Percentiles rank a stretch among this genome's conserved stretches.
These are phyloP conservation scores for Serendipita sp. DNA, from an alignment of 768 basidiomycete genomes.

Conservation along the genomic window DNA sequence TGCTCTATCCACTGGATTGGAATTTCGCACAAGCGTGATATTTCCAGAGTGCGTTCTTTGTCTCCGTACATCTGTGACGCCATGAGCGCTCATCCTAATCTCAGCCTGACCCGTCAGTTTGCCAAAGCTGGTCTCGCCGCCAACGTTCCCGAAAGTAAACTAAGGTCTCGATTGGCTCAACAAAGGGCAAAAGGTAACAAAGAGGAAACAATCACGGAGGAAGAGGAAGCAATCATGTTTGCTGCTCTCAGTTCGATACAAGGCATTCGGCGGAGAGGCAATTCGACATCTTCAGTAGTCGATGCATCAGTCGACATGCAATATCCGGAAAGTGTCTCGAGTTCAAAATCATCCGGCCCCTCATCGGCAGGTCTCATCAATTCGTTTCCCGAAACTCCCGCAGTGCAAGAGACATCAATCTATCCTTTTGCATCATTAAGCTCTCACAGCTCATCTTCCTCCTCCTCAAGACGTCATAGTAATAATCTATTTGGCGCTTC, in stretches of 20 bases:
- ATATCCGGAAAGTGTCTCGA: slow-evolving; percentile 1
- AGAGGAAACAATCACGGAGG: slow-evolving; percentile 51
- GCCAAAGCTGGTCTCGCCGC: slow-evolving; percentile 27
- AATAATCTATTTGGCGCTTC: slow-evolving; percentile 77
- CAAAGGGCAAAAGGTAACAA: slow-evolving; percentile 55
- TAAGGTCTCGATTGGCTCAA: slow-evolving; percentile 52
- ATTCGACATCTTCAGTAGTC: neutral
- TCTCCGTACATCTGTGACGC: slow-evolving; percentile 3
- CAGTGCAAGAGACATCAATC: slow-evolving; percentile 5
- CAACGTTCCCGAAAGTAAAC: slow-evolving; percentile 46
- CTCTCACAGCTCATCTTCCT: slow-evolving; percentile 9
- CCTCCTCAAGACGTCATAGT: slow-evolving; percentile 32
- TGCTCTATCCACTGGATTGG: slow-evolving; percentile 47
- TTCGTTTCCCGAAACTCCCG: neutral
- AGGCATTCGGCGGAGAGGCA: slow-evolving; percentile 10
- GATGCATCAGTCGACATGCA: neutral
- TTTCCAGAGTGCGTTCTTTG: slow-evolving; percentile 54
- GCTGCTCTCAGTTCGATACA: slow-evolving; percentile 48
- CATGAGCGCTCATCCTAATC: neutral
- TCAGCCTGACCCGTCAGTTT: slow-evolving; percentile 49
- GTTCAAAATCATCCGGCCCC: neutral
- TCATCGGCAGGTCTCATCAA: neutral
- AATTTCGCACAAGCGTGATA: slow-evolving; percentile 78
- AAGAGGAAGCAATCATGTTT: slow-evolving; percentile 73
- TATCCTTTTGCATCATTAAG: slow-evolving; percentile 4